A percentile compares a stretch with the other conserved stretches of the same genome.
phyloP scores from a whole-genome alignment of 2,329 filamentous ascomycete genomes.

The Tolypocladium cylindrosporum region DNA sequence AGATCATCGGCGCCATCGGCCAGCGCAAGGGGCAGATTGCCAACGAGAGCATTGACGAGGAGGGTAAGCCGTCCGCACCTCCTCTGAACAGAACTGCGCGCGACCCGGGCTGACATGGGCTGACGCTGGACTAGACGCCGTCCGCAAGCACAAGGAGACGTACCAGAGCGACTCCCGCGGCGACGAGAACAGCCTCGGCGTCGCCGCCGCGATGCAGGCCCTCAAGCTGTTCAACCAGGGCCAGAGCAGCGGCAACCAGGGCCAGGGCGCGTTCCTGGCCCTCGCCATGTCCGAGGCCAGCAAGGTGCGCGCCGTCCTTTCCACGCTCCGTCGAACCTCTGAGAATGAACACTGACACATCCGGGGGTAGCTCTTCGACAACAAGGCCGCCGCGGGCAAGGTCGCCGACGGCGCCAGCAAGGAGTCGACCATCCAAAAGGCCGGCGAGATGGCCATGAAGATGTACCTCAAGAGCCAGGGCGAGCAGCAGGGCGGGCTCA shows the following conservation, averaged over 20 bases:
- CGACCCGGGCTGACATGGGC: too few species aligned
- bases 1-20: constrained; percentile 34
- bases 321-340: not conserved
- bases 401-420: constrained; percentile 56
- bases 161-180: constrained; percentile 45
- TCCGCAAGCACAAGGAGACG: constrained; percentile 65
- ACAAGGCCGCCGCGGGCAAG: constrained; percentile 43
- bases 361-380: constrained; percentile 43
- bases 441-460: constrained; percentile 80
- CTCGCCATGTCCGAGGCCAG: constrained; percentile 82
- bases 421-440: constrained; percentile 67
- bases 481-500: constrained; percentile 29
- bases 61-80: constrained; percentile 22
- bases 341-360: not conserved
- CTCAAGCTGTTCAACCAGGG: constrained; percentile 67
- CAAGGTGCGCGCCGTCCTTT: constrained; percentile 40
- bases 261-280: constrained; percentile 72
- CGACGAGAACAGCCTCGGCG: constrained; percentile 48
- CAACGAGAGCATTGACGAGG: constrained; percentile 39
- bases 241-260: constrained; percentile 31
- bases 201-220: constrained; percentile 71
- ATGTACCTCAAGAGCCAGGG: constrained; percentile 78
- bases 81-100: not conserved
- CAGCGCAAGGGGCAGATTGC: constrained; percentile 39
- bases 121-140: constrained; percentile 40